phyloP scores from a whole-genome alignment of 2,329 filamentous ascomycete species.

The Arthrobotrys iridis region DNA sequence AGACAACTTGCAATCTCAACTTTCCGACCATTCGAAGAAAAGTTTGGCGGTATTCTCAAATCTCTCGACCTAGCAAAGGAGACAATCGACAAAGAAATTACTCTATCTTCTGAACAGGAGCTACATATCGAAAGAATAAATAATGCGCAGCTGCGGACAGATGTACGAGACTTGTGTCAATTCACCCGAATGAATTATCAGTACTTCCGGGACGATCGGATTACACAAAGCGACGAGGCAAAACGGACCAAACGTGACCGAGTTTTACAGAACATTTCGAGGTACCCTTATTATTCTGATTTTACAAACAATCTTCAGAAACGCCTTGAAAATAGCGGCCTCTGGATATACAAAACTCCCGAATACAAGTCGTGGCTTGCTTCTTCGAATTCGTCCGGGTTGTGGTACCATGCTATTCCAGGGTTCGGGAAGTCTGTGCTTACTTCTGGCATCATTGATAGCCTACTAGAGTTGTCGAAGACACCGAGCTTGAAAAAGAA shows the following conservation, averaged over 20 bases:
- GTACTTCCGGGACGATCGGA: constrained; percentile 22
- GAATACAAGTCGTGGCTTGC: constrained; percentile 58
- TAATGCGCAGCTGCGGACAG: neutral
- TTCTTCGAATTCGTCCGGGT: constrained; percentile 21
- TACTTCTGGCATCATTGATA: constrained; percentile 29
- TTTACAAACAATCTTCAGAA: constrained; percentile 59
- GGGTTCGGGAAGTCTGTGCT: constrained; percentile 49
- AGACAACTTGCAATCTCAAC: constrained; percentile 56
- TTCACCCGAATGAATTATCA: constrained; percentile 13
- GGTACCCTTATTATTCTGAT: constrained; percentile 56
- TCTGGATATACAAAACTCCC: constrained; percentile 58
- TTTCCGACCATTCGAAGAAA: constrained; percentile 59
- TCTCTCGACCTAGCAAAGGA: constrained; percentile 55
- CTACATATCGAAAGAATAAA: constrained; percentile 35
- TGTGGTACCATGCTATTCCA: constrained; percentile 58
- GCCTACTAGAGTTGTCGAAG: constrained; percentile 17
- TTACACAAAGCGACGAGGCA: neutral
- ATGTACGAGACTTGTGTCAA: constrained; percentile 25
- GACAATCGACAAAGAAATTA: constrained; percentile 58
- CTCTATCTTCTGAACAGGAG: constrained; percentile 57
- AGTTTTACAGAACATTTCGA: constrained; percentile 59
- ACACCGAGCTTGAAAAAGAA: neutral
- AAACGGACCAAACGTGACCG: constrained; percentile 53
- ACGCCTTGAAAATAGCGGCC: constrained; percentile 57
- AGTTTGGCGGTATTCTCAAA: constrained; percentile 58